These are phyloP conservation scores for Sugiyamaella pinicola DNA, from an alignment of 1,139 yeast species.

Conservation along the genomic window DNA sequence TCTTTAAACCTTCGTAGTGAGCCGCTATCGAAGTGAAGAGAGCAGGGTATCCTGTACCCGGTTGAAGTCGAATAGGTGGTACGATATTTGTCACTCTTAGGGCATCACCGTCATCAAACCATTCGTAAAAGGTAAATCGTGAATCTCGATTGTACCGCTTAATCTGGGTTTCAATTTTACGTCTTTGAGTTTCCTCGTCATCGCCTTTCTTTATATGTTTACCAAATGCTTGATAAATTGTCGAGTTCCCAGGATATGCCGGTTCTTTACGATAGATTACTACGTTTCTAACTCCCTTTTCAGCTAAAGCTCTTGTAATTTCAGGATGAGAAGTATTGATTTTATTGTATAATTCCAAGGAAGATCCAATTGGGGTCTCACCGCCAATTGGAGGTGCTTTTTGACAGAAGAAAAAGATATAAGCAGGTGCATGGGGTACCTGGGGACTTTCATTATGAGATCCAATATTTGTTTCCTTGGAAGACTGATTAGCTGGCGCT, in stretches of 20 bases:
- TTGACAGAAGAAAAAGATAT: conserved; percentile 23
- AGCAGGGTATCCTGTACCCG: conserved; percentile 22
- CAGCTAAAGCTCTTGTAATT: conserved; percentile 21
- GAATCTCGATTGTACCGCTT: conserved; percentile 23
- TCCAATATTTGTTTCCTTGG: conserved; percentile 20
- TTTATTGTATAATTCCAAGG: conserved; percentile 22
- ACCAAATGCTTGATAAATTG: conserved; percentile 25
- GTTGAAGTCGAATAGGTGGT: conserved; percentile 23
- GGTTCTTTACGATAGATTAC: conserved; percentile 20
- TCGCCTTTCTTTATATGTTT: conserved; percentile 25
- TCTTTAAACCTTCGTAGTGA: conserved; percentile 19
- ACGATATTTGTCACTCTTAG: conserved; percentile 23
- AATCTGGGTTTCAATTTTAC: conserved; percentile 25
- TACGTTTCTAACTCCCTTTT: conserved; percentile 22
- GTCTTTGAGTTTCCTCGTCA: conserved; percentile 18
- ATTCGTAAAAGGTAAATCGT: conserved; percentile 22
- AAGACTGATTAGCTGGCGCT: conserved; percentile 26
- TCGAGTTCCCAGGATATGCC: conserved; percentile 23
- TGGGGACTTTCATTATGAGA: conserved; percentile 26
- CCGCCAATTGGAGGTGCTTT: conserved; percentile 25
- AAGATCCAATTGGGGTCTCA: conserved; percentile 25
- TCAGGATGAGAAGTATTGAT: conserved; percentile 21
- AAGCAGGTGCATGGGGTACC: conserved; percentile 28
- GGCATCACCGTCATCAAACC: conserved; percentile 21
- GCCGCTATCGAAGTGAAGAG: conserved; percentile 25